These are phyloP conservation scores for Xylariomycetidae sp. DNA, from an alignment of 2,329 filamentous ascomycete genomes.

Conservation along the genomic window DNA sequence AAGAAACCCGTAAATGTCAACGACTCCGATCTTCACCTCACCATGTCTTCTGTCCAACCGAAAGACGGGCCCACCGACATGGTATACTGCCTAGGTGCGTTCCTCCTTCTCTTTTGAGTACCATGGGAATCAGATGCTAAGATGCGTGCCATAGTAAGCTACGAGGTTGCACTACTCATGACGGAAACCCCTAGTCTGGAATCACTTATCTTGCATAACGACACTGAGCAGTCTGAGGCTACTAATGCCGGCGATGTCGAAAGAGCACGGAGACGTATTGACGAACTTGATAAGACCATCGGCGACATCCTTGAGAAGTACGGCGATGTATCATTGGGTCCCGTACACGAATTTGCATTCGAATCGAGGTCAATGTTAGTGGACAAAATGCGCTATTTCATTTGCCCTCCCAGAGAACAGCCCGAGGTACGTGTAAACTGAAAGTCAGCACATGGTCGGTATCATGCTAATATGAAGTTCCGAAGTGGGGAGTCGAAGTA, in stretches of 20 bases:
- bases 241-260: slow-evolving; percentile 27
- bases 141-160: too few species aligned
- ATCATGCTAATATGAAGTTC: slow-evolving; percentile 3
- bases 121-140: too few species aligned
- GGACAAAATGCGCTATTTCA: slow-evolving; percentile 42
- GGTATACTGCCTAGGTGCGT: slow-evolving; percentile 52
- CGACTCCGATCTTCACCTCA: slow-evolving; percentile 51
- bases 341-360: slow-evolving; percentile 45
- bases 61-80: slow-evolving; percentile 56
- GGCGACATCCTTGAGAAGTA: slow-evolving; percentile 41
- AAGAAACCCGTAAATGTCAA: slow-evolving; percentile 52
- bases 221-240: slow-evolving; percentile 26
- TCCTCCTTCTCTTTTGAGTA: too few species aligned
- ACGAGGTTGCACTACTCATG: slow-evolving; percentile 45
- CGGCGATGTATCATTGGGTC: slow-evolving; percentile 46
- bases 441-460: background rate
- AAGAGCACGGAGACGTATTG: slow-evolving; percentile 36
- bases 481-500: slow-evolving; percentile 42
- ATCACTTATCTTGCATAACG: slow-evolving; percentile 40
- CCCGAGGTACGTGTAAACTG: slow-evolving; percentile 24
- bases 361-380: slow-evolving; percentile 41
- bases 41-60: slow-evolving; percentile 42
- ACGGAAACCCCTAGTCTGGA: slow-evolving; percentile 43
- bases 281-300: slow-evolving; percentile 37
- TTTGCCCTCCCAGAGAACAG: slow-evolving; percentile 40